Evolutionary conservation across 2,329 filamentous ascomycete species (phyloP).

Genomic region (Colletotrichum sp.): DNA sequence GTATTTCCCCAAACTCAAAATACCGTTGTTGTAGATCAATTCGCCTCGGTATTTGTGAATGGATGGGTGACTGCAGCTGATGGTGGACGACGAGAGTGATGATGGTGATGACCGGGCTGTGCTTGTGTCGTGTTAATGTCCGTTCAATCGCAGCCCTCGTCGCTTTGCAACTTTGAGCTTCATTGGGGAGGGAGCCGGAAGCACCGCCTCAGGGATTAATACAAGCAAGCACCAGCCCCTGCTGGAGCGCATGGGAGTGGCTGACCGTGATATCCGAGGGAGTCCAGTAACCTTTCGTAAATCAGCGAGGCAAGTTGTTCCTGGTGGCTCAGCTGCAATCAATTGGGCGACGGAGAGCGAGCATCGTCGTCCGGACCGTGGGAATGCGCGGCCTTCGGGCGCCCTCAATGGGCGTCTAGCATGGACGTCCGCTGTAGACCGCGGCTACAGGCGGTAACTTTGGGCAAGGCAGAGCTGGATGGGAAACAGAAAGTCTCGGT

Average conservation of each 20-base stretch:
- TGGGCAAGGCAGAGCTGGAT: neutral
- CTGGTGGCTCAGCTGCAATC: neutral
- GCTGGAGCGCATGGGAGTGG: neutral
- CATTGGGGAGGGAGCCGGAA: neutral
- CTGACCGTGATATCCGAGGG: neutral
- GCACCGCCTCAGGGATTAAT: conserved; percentile 9
- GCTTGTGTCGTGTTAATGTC: neutral
- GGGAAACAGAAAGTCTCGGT: neutral
- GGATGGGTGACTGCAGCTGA: neutral
- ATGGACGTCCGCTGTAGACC: neutral
- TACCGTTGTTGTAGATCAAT: neutral
- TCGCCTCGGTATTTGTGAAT: neutral
- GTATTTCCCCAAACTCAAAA: neutral
- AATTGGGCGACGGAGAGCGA: neutral
- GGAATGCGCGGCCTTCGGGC: neutral
- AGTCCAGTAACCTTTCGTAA: neutral
- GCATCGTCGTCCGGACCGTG: neutral
- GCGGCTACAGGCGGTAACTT: neutral
- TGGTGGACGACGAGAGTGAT: neutral
- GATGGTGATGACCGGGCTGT: neutral
- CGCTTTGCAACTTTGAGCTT: neutral
- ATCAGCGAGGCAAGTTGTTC: neutral
- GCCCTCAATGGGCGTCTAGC: neutral
- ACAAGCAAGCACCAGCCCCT: neutral
- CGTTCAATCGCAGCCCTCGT: neutral